Evolutionary conservation across 2,329 filamentous ascomycete genomes (phyloP), one percentile per base, ranked within the genome.

Genomic region (Sporothrix humicola): DNA sequence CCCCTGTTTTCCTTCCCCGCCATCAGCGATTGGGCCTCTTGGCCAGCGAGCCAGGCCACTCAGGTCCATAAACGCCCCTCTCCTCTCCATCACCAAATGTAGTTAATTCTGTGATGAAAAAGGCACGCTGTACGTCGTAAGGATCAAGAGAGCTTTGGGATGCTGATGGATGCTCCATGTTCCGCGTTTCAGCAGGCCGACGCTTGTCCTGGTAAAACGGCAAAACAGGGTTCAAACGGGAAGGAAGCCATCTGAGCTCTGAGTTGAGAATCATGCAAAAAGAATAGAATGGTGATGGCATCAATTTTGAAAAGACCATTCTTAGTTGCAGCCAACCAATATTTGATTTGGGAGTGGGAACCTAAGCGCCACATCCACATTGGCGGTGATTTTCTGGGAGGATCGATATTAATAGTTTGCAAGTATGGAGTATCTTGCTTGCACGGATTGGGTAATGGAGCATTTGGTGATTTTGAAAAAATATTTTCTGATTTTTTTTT

Each of bases 121-220:
- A 15, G 13, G 23, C 56, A 37, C 69, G 48, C 61, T 50, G 20
- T 70, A 37, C 69, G 48, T 54, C 44, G 20, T 70, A 63, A 58
- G 31, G 9, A 65, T 20, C 48, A 23, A 26, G 8, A 44, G 46
- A 56, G 68, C 52, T 42, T 20, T 73, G 44, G 52, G 26, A 59
- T 26, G 54, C 72, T 59, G 61, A 6, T 69, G 58, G 56, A 73
- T 46, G 72, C 42, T 65, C 71, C 48, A 42, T 72, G 59, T 74
- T 70, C 66, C 48, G 71, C 68, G 71, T 73, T 71, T 73, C 73
- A 73, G 73, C 66, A 65, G 52, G 9, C 58, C 42, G 63, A 66
- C n/a, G 26, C 54, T 44, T 48, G 52, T 20, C 63, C 71, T 58
- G 54, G 63, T 52, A 73, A 61, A 61, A 63, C 50, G 72, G 72